Evolutionary conservation across 2,329 filamentous ascomycete species (phyloP), one percentile per base, ranked within the genome.

Genomic region (Colletotrichum sidae): DNA sequence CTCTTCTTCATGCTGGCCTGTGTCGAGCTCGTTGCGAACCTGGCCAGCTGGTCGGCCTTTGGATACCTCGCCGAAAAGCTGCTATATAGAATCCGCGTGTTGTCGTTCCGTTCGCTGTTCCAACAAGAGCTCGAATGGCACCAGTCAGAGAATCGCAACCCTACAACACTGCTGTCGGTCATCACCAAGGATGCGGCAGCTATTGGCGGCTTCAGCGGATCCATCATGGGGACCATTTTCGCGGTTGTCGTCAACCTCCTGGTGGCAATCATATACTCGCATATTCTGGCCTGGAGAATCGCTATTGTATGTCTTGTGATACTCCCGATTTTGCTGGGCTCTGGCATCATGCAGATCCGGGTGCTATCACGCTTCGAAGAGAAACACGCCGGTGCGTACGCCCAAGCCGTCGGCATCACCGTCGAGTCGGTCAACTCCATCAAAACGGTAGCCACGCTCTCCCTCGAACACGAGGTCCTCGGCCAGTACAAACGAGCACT

Each of bases 201-300:
- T 0, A 77, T 94, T 17, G 88, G 87, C 46, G 89, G 88, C 0
- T 83, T 94, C 68, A 91, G 87, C 59, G 91, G 91, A 9, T 90
- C 88, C 6, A 89, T 92, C 44, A 82, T 93, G 59, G 90, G 91
- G 6, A 91, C 88, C 0, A 77, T 92, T 17, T 87, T 92, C 62
- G 88, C 90, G 0, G 90, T 92, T 25, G 69, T 85, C 3, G 84
- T 93, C 67, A 92, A 91, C 74, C 86, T 93, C 35, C 68, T 92
- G 13, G 87, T 85, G 0, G 90, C 88, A 1, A 88, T 93, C 59
- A 86, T 91, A 37, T 73, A 93, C 9, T 88, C 90, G 0, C 89
- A 92, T 67, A 86, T 92, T 49, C 81, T 94, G 51, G 89, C 89
- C 3, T 94, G 91, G 92, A 90, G 88, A 72, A 92, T 94, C 67